Evolutionary conservation across 1,139 yeast genomes (phyloP).

Genomic region (Taphrina populina): DNA sequence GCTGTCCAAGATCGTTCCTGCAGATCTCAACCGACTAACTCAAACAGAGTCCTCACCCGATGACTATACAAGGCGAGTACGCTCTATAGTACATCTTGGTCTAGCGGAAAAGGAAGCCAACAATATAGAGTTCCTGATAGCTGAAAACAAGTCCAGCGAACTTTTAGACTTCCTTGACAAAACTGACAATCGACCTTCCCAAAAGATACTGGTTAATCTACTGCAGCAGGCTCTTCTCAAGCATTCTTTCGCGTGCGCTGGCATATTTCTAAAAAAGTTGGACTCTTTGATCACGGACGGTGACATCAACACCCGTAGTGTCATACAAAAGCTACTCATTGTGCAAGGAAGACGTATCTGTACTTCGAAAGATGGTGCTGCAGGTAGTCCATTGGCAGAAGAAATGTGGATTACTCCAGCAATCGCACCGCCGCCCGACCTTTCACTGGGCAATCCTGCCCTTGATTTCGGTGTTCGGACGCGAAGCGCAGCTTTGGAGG

Average conservation of each 20-base stretch:
- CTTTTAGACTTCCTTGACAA: slow-evolving; percentile 42
- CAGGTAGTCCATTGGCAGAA: slow-evolving; percentile 25
- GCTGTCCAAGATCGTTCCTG: slow-evolving; percentile 49
- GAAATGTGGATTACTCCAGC: slow-evolving; percentile 33
- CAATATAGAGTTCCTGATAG: slow-evolving; percentile 37
- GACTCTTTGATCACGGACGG: slow-evolving; percentile 60
- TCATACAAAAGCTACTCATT: slow-evolving; percentile 78
- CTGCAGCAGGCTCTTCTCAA: slow-evolving; percentile 63
- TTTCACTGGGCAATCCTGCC: slow-evolving; percentile 32
- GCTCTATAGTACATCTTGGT: slow-evolving; percentile 28
- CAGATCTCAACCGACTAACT: slow-evolving; percentile 40
- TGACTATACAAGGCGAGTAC: slow-evolving; percentile 6
- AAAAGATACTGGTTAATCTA: slow-evolving; percentile 55
- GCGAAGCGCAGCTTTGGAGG: slow-evolving; percentile 40
- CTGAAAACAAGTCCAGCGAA: slow-evolving; percentile 37
- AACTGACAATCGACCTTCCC: slow-evolving; percentile 40
- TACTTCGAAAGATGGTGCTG: slow-evolving; percentile 39
- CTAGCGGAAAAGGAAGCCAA: slow-evolving; percentile 14
- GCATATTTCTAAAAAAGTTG: slow-evolving; percentile 52
- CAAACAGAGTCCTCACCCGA: background rate
- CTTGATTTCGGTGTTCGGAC: slow-evolving; percentile 28
- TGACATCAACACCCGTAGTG: slow-evolving; percentile 79
- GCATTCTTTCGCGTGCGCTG: slow-evolving; percentile 57
- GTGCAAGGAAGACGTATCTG: slow-evolving; percentile 59
- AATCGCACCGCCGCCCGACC: slow-evolving; percentile 12